Percentiles rank a stretch among this genome's conserved stretches.
Evolutionary conservation across 2,329 filamentous ascomycete species (phyloP).

Genomic region (Clathrospora elynae): DNA sequence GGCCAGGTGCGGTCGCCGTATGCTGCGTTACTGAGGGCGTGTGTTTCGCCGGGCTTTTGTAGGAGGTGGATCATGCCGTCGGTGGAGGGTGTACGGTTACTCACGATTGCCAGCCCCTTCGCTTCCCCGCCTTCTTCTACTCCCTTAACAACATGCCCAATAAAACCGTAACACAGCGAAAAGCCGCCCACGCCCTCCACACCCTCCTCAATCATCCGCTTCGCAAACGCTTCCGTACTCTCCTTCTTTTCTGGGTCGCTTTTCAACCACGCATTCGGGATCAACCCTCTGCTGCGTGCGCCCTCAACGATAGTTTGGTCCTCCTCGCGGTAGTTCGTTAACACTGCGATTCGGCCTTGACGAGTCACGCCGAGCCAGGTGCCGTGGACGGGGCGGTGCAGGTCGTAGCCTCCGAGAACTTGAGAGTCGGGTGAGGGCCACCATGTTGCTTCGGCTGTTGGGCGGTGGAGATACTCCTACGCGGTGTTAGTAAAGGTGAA

Average conservation of each 20-base stretch:
- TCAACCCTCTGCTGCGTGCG: conserved; percentile 61
- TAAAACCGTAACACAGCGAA: conserved; percentile 63
- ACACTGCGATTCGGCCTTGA: conserved; percentile 64
- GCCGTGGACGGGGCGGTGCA: conserved; percentile 63
- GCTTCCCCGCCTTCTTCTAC: conserved; percentile 14
- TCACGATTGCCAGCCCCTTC: conserved; percentile 61
- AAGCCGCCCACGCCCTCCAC: conserved; percentile 66
- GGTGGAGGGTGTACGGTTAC: conserved; percentile 62
- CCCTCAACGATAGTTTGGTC: conserved; percentile 49
- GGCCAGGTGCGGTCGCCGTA: conserved; percentile 65
- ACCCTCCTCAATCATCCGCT: conserved; percentile 60
- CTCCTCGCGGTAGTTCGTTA: conserved; percentile 68
- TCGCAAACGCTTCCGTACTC: conserved; percentile 58
- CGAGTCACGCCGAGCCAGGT: conserved; percentile 69
- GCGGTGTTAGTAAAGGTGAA: conserved; percentile 6
- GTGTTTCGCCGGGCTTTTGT: conserved; percentile 55
- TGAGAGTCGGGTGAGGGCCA: conserved; percentile 62
- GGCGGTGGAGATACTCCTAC: conserved; percentile 66
- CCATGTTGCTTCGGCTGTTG: conserved; percentile 64
- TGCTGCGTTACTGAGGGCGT: conserved; percentile 65
- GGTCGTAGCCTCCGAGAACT: conserved; percentile 65
- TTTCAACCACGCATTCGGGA: conserved; percentile 65
- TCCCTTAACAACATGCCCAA: conserved; percentile 51
- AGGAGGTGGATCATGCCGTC: conserved; percentile 60
- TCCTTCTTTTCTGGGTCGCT: conserved; percentile 44